Percentiles rank a stretch among this genome's conserved stretches.
Conservation (phyloP, 371 early-diverging fungal species). For the Fennellomyces sp. region DNA sequence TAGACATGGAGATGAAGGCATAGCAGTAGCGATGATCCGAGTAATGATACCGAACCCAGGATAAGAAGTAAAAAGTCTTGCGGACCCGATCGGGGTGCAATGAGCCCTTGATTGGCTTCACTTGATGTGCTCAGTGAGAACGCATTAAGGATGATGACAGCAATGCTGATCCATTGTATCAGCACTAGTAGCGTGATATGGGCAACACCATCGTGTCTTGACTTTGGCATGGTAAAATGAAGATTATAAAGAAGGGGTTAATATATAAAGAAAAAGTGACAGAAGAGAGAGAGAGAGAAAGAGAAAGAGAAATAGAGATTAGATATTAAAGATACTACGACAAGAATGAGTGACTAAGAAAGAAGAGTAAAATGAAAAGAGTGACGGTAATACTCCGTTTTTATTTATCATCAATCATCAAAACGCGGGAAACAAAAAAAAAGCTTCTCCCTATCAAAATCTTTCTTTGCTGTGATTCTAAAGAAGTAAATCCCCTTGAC, state of each 20-base stretch:
- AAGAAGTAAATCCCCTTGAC: neutral
- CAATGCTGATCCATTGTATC: constrained; percentile 40
- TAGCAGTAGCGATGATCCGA: constrained; percentile 22
- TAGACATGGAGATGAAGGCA: constrained; percentile 23
- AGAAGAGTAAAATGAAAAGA: neutral
- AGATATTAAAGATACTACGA: too few species aligned
- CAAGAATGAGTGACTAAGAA: too few species aligned
- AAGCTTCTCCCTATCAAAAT: neutral
- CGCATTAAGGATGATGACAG: constrained; percentile 29
- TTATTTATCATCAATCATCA: neutral
- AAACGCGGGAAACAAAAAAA: constrained; percentile 1
- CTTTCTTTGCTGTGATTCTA: too few species aligned
- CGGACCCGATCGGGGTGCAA: constrained; percentile 17
- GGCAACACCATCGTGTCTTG: constrained; percentile 13
- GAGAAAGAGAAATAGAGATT: neutral
- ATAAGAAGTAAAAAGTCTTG: constrained; percentile 30
- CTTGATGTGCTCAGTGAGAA: constrained; percentile 9
- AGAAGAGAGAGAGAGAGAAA: neutral
- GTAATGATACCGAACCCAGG: constrained; percentile 24
- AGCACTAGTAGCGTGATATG: constrained; percentile 25
- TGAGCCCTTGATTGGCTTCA: constrained; percentile 10
- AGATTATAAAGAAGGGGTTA: neutral
- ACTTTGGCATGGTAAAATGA: constrained; percentile 14
- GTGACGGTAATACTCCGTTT: neutral
- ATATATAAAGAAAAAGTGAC: neutral